Evolutionary conservation across 768 basidiomycete species (phyloP).

Genomic region (Chalciporus chontae): DNA sequence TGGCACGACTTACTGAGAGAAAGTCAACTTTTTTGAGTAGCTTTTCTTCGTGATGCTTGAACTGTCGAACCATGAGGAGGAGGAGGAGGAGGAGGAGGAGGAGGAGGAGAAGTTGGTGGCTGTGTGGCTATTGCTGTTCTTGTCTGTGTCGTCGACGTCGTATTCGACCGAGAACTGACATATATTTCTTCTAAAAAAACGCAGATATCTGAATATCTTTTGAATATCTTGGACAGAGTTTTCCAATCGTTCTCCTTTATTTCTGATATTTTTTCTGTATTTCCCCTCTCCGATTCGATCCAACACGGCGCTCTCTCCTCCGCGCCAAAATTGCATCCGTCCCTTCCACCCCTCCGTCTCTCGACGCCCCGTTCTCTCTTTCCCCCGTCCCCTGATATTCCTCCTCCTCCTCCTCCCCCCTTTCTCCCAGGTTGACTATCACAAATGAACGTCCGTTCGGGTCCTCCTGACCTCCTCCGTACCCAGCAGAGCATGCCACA

Average conservation of each 20-base stretch:
- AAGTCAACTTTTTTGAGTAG: slow-evolving; percentile 97
- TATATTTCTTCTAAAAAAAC: not conserved
- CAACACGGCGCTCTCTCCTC: slow-evolving; percentile 5
- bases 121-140: slow-evolving; percentile 13
- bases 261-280: not conserved
- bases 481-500: slow-evolving; percentile 38
- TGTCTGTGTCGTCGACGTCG: not conserved
- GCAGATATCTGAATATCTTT: not conserved
- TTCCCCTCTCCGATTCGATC: not conserved
- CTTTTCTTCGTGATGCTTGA: slow-evolving; percentile 96
- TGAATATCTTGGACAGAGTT: not conserved
- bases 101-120: too few relatives aligned
- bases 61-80: slow-evolving; percentile 74
- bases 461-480: slow-evolving; percentile 43
- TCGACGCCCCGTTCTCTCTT: slow-evolving; percentile 1
- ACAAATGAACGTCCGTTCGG: slow-evolving; percentile 47
- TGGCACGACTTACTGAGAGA: slow-evolving; percentile 60
- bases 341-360: not conserved
- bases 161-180: not conserved
- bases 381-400: not conserved
- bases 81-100: too few relatives aligned
- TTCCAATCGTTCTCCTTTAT: not conserved
- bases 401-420: not conserved
- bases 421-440: not conserved
- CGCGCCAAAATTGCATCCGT: not conserved